phyloP scores from a whole-genome alignment of 768 basidiomycete species.

The Tulasnella sp. region DNA sequence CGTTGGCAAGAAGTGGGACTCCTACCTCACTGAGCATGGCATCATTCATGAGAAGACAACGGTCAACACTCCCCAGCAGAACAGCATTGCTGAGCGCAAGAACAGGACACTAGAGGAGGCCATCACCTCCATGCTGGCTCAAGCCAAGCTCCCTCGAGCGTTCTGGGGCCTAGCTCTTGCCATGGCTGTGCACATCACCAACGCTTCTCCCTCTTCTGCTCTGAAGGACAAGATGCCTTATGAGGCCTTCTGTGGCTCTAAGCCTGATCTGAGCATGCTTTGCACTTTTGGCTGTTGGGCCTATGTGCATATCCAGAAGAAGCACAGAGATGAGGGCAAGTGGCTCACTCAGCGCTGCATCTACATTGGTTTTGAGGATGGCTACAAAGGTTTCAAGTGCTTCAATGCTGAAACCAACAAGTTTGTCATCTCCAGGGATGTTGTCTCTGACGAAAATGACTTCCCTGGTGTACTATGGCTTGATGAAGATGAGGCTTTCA shows the following conservation, averaged over 20 bases:
- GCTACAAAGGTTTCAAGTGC: conserved; percentile 28
- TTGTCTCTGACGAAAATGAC: conserved; percentile 10
- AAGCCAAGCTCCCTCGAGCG: not conserved
- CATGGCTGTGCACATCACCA: not conserved
- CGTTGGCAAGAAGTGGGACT: conserved; percentile 16
- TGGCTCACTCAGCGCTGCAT: conserved; percentile 25
- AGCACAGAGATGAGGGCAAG: not conserved
- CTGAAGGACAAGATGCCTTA: conserved; percentile 14
- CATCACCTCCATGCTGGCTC: not conserved
- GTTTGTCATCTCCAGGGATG: conserved; percentile 3
- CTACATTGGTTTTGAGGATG: conserved; percentile 27
- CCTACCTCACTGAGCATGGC: conserved; percentile 10
- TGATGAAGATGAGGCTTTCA: not conserved
- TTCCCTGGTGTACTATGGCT: not conserved
- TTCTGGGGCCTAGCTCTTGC: not conserved
- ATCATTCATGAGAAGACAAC: conserved; percentile 12
- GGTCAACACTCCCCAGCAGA: conserved; percentile 3
- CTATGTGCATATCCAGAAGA: conserved; percentile 16
- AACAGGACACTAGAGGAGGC: not conserved
- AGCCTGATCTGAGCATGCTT: conserved; percentile 17
- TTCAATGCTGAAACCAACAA: conserved; percentile 19
- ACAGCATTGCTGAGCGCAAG: conserved; percentile 9
- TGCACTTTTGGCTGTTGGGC: conserved; percentile 18
- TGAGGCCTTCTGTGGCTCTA: conserved; percentile 12
- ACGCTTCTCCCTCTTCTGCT: conserved; percentile 3